phyloP scores from a whole-genome alignment of 352 stramenopile species.

The Salisapilia sapeloensis region DNA sequence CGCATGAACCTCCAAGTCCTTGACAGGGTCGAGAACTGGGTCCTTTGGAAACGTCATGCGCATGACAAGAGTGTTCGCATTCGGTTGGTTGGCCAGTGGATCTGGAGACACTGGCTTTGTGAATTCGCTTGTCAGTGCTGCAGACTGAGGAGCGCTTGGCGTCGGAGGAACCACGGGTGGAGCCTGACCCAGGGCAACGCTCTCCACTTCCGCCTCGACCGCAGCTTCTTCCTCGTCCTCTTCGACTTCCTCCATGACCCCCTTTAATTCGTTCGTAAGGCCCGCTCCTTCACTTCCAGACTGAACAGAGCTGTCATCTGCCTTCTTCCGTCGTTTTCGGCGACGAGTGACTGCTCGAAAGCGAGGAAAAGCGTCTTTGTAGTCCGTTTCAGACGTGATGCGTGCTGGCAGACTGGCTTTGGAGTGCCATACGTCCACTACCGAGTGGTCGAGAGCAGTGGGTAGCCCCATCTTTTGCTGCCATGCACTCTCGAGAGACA shows the following conservation, averaged over 20 bases:
- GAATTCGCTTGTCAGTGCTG: slow-evolving; percentile 37
- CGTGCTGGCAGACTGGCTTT: slow-evolving; percentile 29
- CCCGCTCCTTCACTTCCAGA: slow-evolving; percentile 20
- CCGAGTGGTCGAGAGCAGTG: slow-evolving; percentile 22
- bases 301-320: slow-evolving; percentile 8
- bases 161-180: slow-evolving; percentile 3
- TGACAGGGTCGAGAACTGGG: slow-evolving; percentile 11
- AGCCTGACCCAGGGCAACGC: slow-evolving; percentile 8
- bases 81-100: slow-evolving; percentile 46
- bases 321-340: slow-evolving; percentile 15
- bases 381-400: slow-evolving; percentile 42
- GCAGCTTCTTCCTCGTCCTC: slow-evolving; percentile 34
- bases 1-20: slow-evolving; percentile 21
- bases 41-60: slow-evolving; percentile 46
- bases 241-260: slow-evolving; percentile 34
- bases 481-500: slow-evolving; percentile 22
- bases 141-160: slow-evolving; percentile 9
- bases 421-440: slow-evolving; percentile 64
- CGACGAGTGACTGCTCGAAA: slow-evolving; percentile 28
- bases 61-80: slow-evolving; percentile 20
- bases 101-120: slow-evolving; percentile 40
- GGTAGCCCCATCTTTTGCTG: slow-evolving; percentile 41
- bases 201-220: slow-evolving; percentile 23
- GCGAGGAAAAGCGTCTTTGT: slow-evolving; percentile 31
- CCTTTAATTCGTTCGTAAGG: slow-evolving; percentile 18